Conservation (phyloP, 441 rosid species). For the Viola pubescens region DNA sequence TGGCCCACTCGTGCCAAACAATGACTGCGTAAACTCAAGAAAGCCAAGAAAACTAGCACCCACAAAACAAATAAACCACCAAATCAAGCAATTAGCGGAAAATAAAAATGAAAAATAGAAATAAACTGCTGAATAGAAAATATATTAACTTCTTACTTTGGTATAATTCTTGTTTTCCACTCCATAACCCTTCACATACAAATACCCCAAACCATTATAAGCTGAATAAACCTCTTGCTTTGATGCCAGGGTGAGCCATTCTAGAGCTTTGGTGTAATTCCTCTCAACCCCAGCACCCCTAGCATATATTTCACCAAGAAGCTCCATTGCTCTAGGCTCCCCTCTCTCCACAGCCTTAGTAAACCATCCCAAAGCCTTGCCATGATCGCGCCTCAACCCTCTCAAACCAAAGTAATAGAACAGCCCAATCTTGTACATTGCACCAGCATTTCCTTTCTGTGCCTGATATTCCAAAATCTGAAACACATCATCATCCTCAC, state of each 20-base stretch:
- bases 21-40: too few species aligned
- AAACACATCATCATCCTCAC: conserved; percentile 96
- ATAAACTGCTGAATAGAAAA: conserved; percentile 2
- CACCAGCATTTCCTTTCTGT: conserved; percentile 81
- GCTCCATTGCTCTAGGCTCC: conserved; percentile 91
- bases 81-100: not conserved
- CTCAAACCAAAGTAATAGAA: conserved; percentile 95
- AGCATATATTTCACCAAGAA: conserved; percentile 93
- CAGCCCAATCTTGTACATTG: conserved; percentile 83
- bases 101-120: not conserved
- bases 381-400: conserved; percentile 86
- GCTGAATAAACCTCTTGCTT: conserved; percentile 75
- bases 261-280: conserved; percentile 83
- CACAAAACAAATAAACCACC: not conserved
- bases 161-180: conserved; percentile 89
- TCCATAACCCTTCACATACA: conserved; percentile 92
- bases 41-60: not conserved
- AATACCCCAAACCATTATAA: conserved; percentile 88
- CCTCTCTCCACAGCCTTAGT: conserved; percentile 82
- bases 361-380: conserved; percentile 86
- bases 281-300: conserved; percentile 97
- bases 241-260: conserved; percentile 83
- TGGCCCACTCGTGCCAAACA: too few species aligned
- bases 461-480: conserved; percentile 97
- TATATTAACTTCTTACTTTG: conserved; percentile 35